Conservation (phyloP, 768 basidiomycete species). For the Xerocomellus dryophilus region DNA sequence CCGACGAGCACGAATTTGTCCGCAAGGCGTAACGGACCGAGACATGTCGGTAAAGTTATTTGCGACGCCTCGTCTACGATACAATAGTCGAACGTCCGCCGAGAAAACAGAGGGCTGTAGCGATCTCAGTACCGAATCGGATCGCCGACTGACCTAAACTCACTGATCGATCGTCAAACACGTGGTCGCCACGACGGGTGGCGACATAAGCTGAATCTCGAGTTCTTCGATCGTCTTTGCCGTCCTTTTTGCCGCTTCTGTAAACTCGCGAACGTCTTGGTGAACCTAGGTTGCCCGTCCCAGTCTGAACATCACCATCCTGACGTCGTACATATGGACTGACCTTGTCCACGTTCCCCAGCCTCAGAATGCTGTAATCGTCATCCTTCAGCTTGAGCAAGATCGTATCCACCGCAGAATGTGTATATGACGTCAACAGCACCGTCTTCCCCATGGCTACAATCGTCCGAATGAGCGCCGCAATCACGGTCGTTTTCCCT, state of each 20-base stretch:
- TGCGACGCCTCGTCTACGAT: conserved; percentile 99
- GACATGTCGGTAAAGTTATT: conserved; percentile 91
- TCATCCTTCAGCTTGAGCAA: conserved; percentile 71
- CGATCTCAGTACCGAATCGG: conserved; percentile 7
- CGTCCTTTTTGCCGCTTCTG: conserved; percentile 52
- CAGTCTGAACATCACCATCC: not conserved
- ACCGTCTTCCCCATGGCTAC: conserved; percentile 84
- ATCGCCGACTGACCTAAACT: conserved; percentile 29
- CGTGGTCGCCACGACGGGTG: conserved; percentile 94
- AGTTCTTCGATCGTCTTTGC: conserved; percentile 77
- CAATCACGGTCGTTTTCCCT: conserved; percentile 95
- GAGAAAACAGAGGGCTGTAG: conserved; percentile 74
- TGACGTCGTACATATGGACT: conserved; percentile 1
- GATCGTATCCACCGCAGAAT: conserved; percentile 98
- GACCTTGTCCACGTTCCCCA: conserved; percentile 94
- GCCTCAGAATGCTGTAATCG: conserved; percentile 72
- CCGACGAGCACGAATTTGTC: conserved; percentile 93
- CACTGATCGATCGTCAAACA: conserved; percentile 94
- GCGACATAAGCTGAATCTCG: conserved; percentile 77
- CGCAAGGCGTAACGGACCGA: conserved; percentile 89
- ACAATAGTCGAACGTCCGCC: conserved; percentile 90
- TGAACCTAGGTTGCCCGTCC: conserved; percentile 57
- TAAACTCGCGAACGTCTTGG: conserved; percentile 71
- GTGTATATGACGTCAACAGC: conserved; percentile 89
- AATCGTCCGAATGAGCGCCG: conserved; percentile 77